A percentile compares a stretch with the other conserved stretches of the same genome.
Conservation (phyloP, 768 basidiomycete genomes). For the Hypsizygus marmoreus region DNA sequence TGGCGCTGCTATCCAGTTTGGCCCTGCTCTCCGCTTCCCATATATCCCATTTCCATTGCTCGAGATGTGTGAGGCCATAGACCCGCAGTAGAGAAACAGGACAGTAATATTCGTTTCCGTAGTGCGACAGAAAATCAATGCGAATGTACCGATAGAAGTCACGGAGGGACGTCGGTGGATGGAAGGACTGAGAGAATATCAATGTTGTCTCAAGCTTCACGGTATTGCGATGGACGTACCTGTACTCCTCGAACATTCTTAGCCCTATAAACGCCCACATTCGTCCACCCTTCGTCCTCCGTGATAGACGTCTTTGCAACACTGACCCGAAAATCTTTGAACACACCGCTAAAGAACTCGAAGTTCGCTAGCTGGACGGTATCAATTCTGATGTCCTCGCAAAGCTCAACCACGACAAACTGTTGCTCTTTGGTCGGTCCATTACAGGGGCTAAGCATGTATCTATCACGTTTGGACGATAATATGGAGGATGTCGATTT, state of each 20-base stretch:
- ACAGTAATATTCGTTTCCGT: constrained; percentile 95
- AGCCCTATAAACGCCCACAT: constrained; percentile 78
- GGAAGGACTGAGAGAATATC: constrained; percentile 67
- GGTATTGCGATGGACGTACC: too few relatives aligned
- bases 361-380: constrained; percentile 96
- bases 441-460: constrained; percentile 95
- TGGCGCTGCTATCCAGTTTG: constrained; percentile 39
- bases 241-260: constrained; percentile 92
- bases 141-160: constrained; percentile 94
- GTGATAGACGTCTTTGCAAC: constrained; percentile 80
- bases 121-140: constrained; percentile 91
- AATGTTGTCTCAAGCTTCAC: too few relatives aligned
- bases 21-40: constrained; percentile 74
- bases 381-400: constrained; percentile 96
- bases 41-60: constrained; percentile 91
- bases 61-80: constrained; percentile 94
- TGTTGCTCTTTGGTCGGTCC: constrained; percentile 55
- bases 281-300: constrained; percentile 63
- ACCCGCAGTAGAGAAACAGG: constrained; percentile 91
- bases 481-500: constrained; percentile 85
- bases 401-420: constrained; percentile 93
- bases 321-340: constrained; percentile 88
- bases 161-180: constrained; percentile 66
- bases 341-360: constrained; percentile 97
- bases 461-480: constrained; percentile 86